Evolutionary conservation across 2,329 filamentous ascomycete species (phyloP).

Genomic region (Lecanicillium sp.): DNA sequence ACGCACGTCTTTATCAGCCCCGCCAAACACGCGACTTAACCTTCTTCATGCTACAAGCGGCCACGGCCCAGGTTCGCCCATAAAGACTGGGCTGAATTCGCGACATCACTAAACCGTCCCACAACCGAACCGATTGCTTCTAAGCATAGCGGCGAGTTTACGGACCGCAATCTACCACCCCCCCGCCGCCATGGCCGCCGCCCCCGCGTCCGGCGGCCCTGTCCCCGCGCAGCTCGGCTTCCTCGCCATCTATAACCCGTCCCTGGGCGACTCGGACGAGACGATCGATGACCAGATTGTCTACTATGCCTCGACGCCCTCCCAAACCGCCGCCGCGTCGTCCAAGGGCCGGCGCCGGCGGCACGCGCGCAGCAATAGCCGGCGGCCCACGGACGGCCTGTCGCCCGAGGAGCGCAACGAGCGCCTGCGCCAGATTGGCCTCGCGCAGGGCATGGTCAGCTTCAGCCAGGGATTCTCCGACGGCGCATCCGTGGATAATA

Average conservation of each 20-base stretch:
- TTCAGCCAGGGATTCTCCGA: conserved; percentile 86
- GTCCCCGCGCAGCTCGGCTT: conserved; percentile 79
- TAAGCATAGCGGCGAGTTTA: too few species aligned
- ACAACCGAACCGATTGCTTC: too few species aligned
- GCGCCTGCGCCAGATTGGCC: conserved; percentile 82
- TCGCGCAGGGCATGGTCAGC: conserved; percentile 93
- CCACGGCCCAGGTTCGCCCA: neutral
- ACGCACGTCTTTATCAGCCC: neutral
- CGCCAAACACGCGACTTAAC: conserved; percentile 5
- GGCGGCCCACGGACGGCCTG: conserved; percentile 36
- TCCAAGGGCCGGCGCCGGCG: conserved; percentile 36
- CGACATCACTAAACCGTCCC: too few species aligned
- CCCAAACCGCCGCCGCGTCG: conserved; percentile 28
- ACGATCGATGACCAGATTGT: conserved; percentile 76
- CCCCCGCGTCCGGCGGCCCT: conserved; percentile 20
- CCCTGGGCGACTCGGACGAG: conserved; percentile 55
- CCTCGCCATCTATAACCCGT: conserved; percentile 91
- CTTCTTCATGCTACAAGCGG: neutral
- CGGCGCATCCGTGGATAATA: conserved; percentile 68
- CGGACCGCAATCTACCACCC: too few species aligned
- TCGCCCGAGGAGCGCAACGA: conserved; percentile 71
- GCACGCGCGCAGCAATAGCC: conserved; percentile 29
- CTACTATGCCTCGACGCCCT: conserved; percentile 71
- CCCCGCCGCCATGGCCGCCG: conserved; percentile 13
- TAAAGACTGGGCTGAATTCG: neutral